Evolutionary conservation across 345 rosid species (phyloP).

Genomic region (Brassica carinata): DNA sequence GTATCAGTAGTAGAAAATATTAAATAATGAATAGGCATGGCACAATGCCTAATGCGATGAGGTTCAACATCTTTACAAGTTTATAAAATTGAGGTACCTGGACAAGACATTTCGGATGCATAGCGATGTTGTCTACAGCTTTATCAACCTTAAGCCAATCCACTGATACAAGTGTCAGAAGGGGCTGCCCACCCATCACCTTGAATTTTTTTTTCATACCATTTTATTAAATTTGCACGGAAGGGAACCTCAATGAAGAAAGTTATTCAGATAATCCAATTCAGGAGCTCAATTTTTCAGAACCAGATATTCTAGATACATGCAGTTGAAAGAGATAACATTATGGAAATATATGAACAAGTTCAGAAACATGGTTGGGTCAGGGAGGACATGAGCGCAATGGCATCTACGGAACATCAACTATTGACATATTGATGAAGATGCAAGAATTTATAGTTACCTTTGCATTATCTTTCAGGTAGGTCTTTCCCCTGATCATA

Average conservation of each 20-base stretch:
- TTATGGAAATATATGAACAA: slow-evolving; percentile 2
- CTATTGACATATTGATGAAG: slow-evolving; percentile 14
- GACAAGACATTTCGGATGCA: slow-evolving; percentile 79
- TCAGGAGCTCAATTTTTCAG: slow-evolving; percentile 1
- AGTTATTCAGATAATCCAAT: background rate
- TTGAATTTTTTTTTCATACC: slow-evolving; percentile 32
- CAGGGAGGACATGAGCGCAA: slow-evolving; percentile 5
- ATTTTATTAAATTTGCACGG: background rate
- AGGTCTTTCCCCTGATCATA: slow-evolving; percentile 93
- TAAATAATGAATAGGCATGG: slow-evolving; percentile 4
- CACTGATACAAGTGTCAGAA: slow-evolving; percentile 84
- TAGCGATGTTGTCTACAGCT: slow-evolving; percentile 62
- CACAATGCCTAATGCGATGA: background rate
- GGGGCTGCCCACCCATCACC: slow-evolving; percentile 92
- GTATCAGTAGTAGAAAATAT: background rate
- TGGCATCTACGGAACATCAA: slow-evolving; percentile 7
- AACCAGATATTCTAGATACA: slow-evolving; percentile 3
- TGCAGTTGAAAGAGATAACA: slow-evolving; percentile 3
- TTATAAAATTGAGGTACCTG: slow-evolving; percentile 60
- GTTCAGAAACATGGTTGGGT: slow-evolving; percentile 4
- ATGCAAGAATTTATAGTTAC: slow-evolving; percentile 38
- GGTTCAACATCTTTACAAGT: background rate
- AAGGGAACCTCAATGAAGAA: background rate
- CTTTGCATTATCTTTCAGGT: slow-evolving; percentile 82
- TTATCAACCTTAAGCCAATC: slow-evolving; percentile 91